Base-by-base conservation (phyloP, 352 stramenopile species). In the Globisporangium splendens region DNA sequence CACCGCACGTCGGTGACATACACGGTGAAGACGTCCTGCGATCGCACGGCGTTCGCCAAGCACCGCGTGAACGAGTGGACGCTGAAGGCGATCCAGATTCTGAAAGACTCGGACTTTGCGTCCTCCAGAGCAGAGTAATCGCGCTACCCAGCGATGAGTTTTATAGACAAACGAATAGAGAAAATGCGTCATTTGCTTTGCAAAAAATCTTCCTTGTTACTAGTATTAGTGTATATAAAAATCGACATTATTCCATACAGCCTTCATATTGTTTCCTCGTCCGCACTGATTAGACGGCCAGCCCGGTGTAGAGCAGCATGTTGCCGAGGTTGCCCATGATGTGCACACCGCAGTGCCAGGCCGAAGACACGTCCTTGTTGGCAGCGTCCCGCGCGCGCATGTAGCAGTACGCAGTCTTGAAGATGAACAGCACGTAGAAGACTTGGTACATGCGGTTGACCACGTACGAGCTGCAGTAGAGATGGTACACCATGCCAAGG, bases 331-430 rank as follows among this genome's bases (percentile, higher is more conserved):
- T 93, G 60, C 83, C 81, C 46, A 90, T 65, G 46, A 93, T 42
- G 61, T 93, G 83, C 54, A 93, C 69, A 28, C 71, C 79, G 61
- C 83, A 89, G 70, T 93, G 83, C 83, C 83, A 93, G 8, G 73
- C 77, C 17, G 83, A 91, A 6, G 81, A 89, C 14, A 75, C 56
- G 71, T 93, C 65, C 63, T 89, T 78, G 65, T 83, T 80, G 5
- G 61, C 41, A 8, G 81, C 64, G 46, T 79, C 69, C 39, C 83
- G 79, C 21, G 83, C 83, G 49, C 81, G 73, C 15, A 76, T 47
- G 70, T 93, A 93, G 73, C 81, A 91, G 67, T 79, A 89, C 33
- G 65, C 77, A 7, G 72, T 85, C 63, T 91, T 87, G 66, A 63
- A 56, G n/a, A 89, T 61, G 55, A 88, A 79, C 20, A 88, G 61